These are phyloP conservation scores for Colletotrichum sansevieriae DNA, from an alignment of 2,329 filamentous ascomycete genomes.

Conservation along the genomic window DNA sequence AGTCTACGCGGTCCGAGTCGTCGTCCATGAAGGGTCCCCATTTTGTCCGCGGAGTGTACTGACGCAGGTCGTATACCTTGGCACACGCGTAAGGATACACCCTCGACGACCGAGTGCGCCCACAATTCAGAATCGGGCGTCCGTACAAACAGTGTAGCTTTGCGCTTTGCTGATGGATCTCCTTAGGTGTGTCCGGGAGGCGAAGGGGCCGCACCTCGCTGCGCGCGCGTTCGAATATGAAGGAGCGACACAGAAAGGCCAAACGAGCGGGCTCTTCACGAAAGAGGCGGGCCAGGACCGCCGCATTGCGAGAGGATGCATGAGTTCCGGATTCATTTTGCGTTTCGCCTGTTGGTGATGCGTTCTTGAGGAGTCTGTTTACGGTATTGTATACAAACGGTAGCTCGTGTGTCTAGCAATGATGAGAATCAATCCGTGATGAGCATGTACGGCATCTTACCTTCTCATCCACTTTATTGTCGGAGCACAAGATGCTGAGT, in stretches of 20 bases:
- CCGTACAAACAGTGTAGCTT: constrained; percentile 79
- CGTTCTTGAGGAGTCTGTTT: constrained; percentile 59
- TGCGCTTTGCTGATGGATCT: constrained; percentile 73
- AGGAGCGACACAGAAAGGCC: constrained; percentile 74
- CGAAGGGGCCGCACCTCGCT: constrained; percentile 45
- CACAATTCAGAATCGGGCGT: constrained; percentile 62
- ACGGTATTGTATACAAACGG: constrained; percentile 62
- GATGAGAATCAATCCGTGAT: background rate
- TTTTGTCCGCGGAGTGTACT: constrained; percentile 70
- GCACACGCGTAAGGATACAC: constrained; percentile 74
- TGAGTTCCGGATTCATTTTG: constrained; percentile 52
- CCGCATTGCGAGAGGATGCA: constrained; percentile 61
- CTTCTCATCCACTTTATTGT: constrained; percentile 53
- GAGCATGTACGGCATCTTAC: constrained; percentile 46
- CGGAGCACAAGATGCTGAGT: constrained; percentile 58
- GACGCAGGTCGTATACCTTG: constrained; percentile 79
- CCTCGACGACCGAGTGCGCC: constrained; percentile 51
- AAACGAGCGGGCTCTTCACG: constrained; percentile 64
- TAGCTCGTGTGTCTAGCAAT: constrained; percentile 56
- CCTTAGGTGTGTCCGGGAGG: constrained; percentile 45
- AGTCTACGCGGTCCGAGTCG: constrained; percentile 73
- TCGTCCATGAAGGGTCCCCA: constrained; percentile 83
- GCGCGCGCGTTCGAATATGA: constrained; percentile 70
- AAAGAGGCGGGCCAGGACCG: constrained; percentile 60
- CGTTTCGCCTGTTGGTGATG: constrained; percentile 52